phyloP scores from a whole-genome alignment of 1,139 yeast genomes.

The Magnusiomyces sp. region DNA sequence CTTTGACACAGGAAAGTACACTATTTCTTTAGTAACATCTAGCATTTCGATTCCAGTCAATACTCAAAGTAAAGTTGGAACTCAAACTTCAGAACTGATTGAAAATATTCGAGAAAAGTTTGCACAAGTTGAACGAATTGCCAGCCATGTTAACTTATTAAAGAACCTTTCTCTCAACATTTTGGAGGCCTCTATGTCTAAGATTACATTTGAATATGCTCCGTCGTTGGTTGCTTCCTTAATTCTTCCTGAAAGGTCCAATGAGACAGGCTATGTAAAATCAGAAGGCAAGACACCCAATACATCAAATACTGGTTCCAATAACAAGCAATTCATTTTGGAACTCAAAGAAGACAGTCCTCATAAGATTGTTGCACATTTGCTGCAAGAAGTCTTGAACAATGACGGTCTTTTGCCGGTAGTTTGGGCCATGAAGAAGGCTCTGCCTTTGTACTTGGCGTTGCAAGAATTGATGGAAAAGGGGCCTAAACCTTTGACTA shows the following conservation, averaged over 20 bases:
- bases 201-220: constrained; percentile 25
- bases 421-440: constrained; percentile 23
- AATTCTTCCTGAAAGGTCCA: constrained; percentile 1
- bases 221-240: constrained; percentile 19
- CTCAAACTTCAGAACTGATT: constrained; percentile 15
- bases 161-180: constrained; percentile 22
- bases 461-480: constrained; percentile 14
- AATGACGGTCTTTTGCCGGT: constrained; percentile 25
- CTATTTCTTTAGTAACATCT: not conserved
- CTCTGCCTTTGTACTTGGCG: constrained; percentile 24
- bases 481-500: not conserved
- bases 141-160: constrained; percentile 25
- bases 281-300: not conserved
- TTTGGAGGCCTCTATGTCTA: constrained; percentile 25
- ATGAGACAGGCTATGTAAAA: not conserved
- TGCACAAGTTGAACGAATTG: constrained; percentile 26
- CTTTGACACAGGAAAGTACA: not conserved
- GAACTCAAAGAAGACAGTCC: constrained; percentile 21
- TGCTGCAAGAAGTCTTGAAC: constrained; percentile 21
- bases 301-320: not conserved
- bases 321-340: constrained; percentile 9
- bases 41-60: not conserved
- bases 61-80: not conserved
- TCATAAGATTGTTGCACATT: constrained; percentile 20
- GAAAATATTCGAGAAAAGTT: constrained; percentile 17